Evolutionary conservation across 495 filamentous ascomycete genomes (phyloP), one percentile per base, ranked within the genome.

Genomic region (Xylaria curta): DNA sequence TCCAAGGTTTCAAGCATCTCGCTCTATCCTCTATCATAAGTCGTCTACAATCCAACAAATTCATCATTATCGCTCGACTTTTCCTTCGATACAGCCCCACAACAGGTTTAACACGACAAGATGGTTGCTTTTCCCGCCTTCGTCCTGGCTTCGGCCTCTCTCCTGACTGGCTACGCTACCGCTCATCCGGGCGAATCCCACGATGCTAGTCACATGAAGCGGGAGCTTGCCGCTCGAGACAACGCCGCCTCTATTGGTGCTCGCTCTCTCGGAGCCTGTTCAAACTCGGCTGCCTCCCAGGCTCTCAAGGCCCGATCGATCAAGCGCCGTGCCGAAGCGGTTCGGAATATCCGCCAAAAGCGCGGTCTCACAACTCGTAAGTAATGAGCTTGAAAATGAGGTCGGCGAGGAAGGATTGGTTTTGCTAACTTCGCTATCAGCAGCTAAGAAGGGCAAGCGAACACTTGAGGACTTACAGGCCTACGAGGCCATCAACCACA

Each of bases 341-440:
- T 84, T 33, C 76, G 78, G 60, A 77, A 82, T 10, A 78, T 89
- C 38, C 85, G 86, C 62, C 46, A 83, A 63, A 83, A 85, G 76
- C 85, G 86, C 56, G 82, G 83, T 21, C 82, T 89, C 70, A 80
- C 80, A 44, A 67, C 83, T 12, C 76, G 85, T 87, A 78, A 78
- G 83, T 76, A 13, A 3, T 64, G 17, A 49, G 4, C 13, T 21
- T 51, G 24, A n/a, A 31, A 24, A 21, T n/a, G 28, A 28, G 26
- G 51, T 46, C 13, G 33, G 13, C 26, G 15, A 63, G 6, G 4
- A 21, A 38, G 2, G 15, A 53, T 54, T 24, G 24, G 6, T 58
- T 63, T 73, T 33, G 74, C 49, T n/a, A 0, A 66, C 21, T 56
- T 62, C 60, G 46, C 54, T 28, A 75, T 26, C 26, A 64, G 68